Conservation (phyloP, 164 flowering plant genomes). For the Stephania cephalantha region DNA sequence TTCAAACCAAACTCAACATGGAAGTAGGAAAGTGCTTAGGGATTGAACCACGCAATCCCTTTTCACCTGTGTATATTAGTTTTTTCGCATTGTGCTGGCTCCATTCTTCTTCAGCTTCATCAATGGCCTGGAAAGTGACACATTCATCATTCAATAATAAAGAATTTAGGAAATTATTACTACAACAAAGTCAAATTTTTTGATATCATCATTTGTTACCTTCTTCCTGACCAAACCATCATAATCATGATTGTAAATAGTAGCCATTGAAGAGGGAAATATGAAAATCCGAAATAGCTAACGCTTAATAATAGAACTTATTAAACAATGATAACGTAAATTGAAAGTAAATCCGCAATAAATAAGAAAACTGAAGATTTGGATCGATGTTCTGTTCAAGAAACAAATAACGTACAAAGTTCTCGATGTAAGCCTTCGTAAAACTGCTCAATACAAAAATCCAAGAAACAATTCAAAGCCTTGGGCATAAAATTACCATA, state of each 20-base stretch:
- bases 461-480: background rate
- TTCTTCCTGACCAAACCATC: too few relatives aligned
- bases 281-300: background rate
- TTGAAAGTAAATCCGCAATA: background rate
- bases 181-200: background rate
- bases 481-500: background rate
- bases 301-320: background rate
- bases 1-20: conserved; percentile 89
- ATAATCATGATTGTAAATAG: background rate
- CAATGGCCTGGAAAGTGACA: conserved; percentile 61
- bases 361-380: background rate
- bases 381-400: background rate
- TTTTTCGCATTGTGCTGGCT: conserved; percentile 87
- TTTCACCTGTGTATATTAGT: conserved; percentile 67
- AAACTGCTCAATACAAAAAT: background rate
- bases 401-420: too few relatives aligned
- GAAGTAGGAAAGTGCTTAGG: conserved; percentile 92
- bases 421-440: background rate
- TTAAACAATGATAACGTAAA: background rate
- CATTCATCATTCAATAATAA: conserved; percentile 1
- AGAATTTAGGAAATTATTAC: background rate
- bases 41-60: conserved; percentile 76
- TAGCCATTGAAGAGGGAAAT: background rate
- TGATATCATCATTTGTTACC: background rate
- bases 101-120: conserved; percentile 96